These are phyloP conservation scores for Mycena crocata DNA, from an alignment of 768 basidiomycete genomes.

Conservation along the genomic window DNA sequence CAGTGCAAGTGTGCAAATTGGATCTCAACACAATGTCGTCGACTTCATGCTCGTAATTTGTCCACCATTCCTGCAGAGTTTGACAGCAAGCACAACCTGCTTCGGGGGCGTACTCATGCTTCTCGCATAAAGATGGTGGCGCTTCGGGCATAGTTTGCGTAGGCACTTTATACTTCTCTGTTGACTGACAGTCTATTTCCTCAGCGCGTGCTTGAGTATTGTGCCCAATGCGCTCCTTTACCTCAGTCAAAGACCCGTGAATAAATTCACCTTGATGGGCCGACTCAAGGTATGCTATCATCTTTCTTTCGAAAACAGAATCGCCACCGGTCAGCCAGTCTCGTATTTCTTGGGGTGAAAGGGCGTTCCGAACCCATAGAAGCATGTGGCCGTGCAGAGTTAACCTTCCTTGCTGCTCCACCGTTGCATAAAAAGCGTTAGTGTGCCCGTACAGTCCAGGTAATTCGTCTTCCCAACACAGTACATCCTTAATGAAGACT, in stretches of 20 bases:
- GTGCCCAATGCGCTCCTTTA: conserved; percentile 12
- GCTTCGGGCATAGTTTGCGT: conserved; percentile 37
- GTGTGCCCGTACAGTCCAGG: conserved; percentile 53
- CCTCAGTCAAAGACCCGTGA: conserved; percentile 39
- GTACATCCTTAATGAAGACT: not conserved
- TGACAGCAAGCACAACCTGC: conserved; percentile 9
- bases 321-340: conserved; percentile 37
- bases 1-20: no score
- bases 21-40: no score
- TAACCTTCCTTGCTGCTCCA: conserved; percentile 46
- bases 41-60: conserved; percentile 27
- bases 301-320: conserved; percentile 32
- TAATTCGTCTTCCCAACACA: conserved; percentile 32
- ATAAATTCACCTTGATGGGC: conserved; percentile 44
- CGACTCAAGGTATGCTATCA: conserved; percentile 42
- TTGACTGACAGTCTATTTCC: no score
- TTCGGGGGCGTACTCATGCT: conserved; percentile 10
- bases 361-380: conserved; percentile 37
- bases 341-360: conserved; percentile 47
- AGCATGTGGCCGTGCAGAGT: conserved; percentile 38
- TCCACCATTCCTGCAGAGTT: conserved; percentile 32
- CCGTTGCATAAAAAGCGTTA: conserved; percentile 49
- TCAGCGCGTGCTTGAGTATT: not conserved
- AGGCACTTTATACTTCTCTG: conserved; percentile 33
- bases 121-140: conserved; percentile 34